phyloP scores from a whole-genome alignment of 768 basidiomycete genomes.

The Sarcomyxa edulis region DNA sequence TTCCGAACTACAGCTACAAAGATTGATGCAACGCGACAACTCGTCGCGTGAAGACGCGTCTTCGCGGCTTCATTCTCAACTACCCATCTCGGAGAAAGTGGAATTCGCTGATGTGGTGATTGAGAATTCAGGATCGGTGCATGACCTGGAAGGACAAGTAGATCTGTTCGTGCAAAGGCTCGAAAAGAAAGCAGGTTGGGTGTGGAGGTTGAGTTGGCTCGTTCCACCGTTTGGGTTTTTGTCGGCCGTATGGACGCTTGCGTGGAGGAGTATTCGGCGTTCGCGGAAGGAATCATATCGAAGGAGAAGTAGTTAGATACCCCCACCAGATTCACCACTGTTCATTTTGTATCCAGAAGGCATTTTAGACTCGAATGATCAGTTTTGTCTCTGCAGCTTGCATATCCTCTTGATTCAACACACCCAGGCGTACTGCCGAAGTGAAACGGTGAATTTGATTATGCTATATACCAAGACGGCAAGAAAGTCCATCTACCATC shows the following conservation, averaged over 20 bases:
- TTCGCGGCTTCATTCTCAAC: conserved; percentile 73
- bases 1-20: conserved; percentile 74
- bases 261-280: conserved; percentile 3
- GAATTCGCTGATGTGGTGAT: conserved; percentile 81
- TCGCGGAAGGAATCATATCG: neutral
- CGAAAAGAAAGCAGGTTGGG: conserved; percentile 45
- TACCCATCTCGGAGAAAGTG: conserved; percentile 75
- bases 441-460: too few species aligned
- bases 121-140: conserved; percentile 78
- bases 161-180: conserved; percentile 38
- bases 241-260: conserved; percentile 1
- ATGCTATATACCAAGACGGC: too few species aligned
- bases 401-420: too few species aligned
- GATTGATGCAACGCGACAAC: conserved; percentile 73
- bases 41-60: conserved; percentile 64
- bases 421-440: too few species aligned
- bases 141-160: conserved; percentile 59
- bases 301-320: neutral
- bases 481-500: too few species aligned
- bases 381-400: too few species aligned
- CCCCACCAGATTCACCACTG: conserved; percentile 1
- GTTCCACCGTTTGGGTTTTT: conserved; percentile 9
- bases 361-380: too few species aligned
- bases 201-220: conserved; percentile 38
- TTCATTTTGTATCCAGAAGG: too few species aligned